Base-by-base conservation (phyloP, 345 rosid genomes). In the Syzygium aqueum region DNA sequence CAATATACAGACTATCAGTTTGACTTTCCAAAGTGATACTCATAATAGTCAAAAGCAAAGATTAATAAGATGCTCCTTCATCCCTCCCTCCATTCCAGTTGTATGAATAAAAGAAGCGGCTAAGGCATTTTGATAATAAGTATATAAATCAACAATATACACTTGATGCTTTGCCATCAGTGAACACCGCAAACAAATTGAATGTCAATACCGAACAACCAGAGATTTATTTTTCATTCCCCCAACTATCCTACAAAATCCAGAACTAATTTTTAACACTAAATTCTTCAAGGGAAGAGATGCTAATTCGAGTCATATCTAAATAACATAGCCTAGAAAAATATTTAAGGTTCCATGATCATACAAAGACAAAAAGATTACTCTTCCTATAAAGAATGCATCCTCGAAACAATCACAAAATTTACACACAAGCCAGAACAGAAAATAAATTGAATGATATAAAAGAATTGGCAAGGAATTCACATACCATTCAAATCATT, bases 401-500 rank as follows among this genome's bases (percentile, higher is more conserved):
- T 37, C 49, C 82, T 73, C 49, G 10, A 73, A 37, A 21, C 43
- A 61, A 61, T n/a, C 33, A 61, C 73, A 37, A 37, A 73, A 17
- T 73, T 37, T 19, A 73, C 13, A 15, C 25, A 9, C 13, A 30
- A 83, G 19, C 85, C 63, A 84, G 63, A 51, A 19, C 46, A 53
- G 23, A 53, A 40, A 40, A 53, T 16, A 84, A 33, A 52, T n/a
- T 30, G 85, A 80, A n/a, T 56, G 13, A 23, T 30, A 86, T 9
- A 52, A 84, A n/a, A 52, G 27, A 53, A 27, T 12, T 56, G 53
- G 30, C 16, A 46, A 61, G 11, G 63, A 86, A 56, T 46, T 57
- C 11, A 15, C 92, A 84, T 93, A 96, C 99, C 99, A 92, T 91
- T 96, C 86, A 95, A 89, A 90, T 96, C 98, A 89, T 95, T 95